phyloP scores from a whole-genome alignment of 1,139 yeast genomes.

The Blastobotrys elegans region DNA sequence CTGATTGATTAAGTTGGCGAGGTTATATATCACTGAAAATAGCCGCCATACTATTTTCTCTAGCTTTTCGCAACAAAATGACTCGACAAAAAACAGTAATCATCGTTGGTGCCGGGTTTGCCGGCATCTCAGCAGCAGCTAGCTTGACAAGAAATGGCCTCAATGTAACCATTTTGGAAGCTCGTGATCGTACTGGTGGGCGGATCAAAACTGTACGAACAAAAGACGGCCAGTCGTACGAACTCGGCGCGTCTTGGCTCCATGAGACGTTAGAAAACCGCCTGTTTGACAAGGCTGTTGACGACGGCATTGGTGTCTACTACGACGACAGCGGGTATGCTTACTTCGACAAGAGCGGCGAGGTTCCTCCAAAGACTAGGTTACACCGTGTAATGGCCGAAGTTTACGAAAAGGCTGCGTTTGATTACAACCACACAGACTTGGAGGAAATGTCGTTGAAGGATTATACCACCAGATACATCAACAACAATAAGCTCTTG shows the following conservation, averaged over 20 bases:
- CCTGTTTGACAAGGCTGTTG: conserved; percentile 40
- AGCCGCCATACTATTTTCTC: too few species aligned
- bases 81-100: too few species aligned
- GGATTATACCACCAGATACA: conserved; percentile 44
- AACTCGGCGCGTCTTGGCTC: conserved; percentile 79
- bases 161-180: conserved; percentile 49
- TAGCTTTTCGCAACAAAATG: too few species aligned
- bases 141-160: conserved; percentile 45
- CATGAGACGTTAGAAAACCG: conserved; percentile 72
- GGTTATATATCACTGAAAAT: too few species aligned
- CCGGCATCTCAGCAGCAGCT: conserved; percentile 76
- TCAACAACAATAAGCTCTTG: conserved; percentile 43
- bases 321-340: conserved; percentile 44
- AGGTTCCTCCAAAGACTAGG: conserved; percentile 28
- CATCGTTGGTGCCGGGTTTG: conserved; percentile 64
- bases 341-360: conserved; percentile 31
- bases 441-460: conserved; percentile 51
- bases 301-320: conserved; percentile 34
- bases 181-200: conserved; percentile 57
- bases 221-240: conserved; percentile 19
- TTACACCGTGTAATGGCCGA: conserved; percentile 55
- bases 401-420: conserved; percentile 52
- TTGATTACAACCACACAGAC: conserved; percentile 48
- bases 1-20: too few species aligned
- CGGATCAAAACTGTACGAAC: conserved; percentile 7